phyloP scores from a whole-genome alignment of 2,329 filamentous ascomycete genomes.

The Fusarium sororula region DNA sequence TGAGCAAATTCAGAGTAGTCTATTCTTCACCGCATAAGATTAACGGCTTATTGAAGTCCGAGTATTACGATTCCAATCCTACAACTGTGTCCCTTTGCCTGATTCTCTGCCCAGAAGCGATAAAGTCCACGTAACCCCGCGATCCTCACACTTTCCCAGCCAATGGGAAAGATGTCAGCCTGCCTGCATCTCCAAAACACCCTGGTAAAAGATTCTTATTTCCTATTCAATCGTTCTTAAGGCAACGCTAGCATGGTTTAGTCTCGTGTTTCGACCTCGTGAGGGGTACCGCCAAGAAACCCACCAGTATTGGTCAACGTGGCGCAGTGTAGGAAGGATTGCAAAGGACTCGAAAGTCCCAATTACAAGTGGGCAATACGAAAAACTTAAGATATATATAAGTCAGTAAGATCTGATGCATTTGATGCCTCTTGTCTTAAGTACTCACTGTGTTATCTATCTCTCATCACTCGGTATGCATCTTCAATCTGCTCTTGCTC shows the following conservation, averaged over 20 bases:
- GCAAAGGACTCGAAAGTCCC: rapidly evolving
- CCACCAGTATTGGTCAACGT: neutral
- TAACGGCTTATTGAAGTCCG: neutral
- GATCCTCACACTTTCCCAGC: neutral
- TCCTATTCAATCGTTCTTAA: neutral
- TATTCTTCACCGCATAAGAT: rapidly evolving
- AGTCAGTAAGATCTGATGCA: rapidly evolving
- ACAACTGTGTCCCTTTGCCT: neutral
- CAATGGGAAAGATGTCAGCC: neutral
- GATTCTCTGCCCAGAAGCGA: neutral
- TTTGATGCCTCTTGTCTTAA: rapidly evolving
- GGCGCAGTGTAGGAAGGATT: neutral
- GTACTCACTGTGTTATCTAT: rapidly evolving
- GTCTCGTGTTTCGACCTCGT: neutral
- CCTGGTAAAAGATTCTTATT: neutral
- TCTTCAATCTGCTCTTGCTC: neutral
- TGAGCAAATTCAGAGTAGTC: neutral
- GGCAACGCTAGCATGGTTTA: neutral
- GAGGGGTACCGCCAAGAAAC: neutral
- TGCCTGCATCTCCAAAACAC: neutral
- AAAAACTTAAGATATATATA: neutral
- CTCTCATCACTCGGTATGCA: neutral
- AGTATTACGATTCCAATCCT: no score
- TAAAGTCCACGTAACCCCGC: neutral
- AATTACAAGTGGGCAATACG: neutral